Base-by-base conservation (phyloP, 1,139 yeast species). In the Citeromyces hawaiiensis region DNA sequence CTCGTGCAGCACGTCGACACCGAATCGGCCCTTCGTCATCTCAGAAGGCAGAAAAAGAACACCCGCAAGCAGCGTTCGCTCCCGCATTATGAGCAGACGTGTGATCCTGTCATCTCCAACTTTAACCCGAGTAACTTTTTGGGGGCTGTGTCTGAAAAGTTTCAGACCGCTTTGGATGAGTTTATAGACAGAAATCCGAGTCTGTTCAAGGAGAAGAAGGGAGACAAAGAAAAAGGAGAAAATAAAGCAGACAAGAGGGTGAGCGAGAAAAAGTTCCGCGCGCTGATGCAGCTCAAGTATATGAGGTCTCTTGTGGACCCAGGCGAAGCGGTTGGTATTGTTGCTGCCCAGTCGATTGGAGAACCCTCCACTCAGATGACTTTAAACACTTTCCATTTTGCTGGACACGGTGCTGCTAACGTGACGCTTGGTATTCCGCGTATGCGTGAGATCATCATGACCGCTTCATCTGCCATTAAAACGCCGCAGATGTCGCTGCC, bases 361-460 rank as follows among this genome's bases (percentile, higher is more conserved):
- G 99, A 93, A 64, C 99, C 99, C 39, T 87, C 97, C 4, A 93
- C 99, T 5, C 99, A 93, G 68, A 93, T 93, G 99, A 93, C 99
- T 16, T 74, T 93, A 56, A 93, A 93, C 62, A 93, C 99, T 41
- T 93, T 93, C 94, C 99, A 93, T 68, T 93, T 93, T 56, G 99
- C 99, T 51, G 99, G 99, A 60, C 98, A 93, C 66, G 99, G 99
- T 76, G 99, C 98, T 43, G 98, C 98, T 39, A 93, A 93, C 63
- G 99, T 93, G 49, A 93, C 99, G 1, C 72, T 93, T 56, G 99
- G 99, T 82, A 93, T 93, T 57, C 99, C 99, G 38, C 96, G 99
- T 76, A 81, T 93, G 88, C 82, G 99, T 75, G 99, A 93, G 74
- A 93, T 93, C 57, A 88, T 93, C 57, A 93, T 93, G 98, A 93